phyloP scores from a whole-genome alignment of 371 early-diverging fungal species.

The Mucor racemosus region DNA sequence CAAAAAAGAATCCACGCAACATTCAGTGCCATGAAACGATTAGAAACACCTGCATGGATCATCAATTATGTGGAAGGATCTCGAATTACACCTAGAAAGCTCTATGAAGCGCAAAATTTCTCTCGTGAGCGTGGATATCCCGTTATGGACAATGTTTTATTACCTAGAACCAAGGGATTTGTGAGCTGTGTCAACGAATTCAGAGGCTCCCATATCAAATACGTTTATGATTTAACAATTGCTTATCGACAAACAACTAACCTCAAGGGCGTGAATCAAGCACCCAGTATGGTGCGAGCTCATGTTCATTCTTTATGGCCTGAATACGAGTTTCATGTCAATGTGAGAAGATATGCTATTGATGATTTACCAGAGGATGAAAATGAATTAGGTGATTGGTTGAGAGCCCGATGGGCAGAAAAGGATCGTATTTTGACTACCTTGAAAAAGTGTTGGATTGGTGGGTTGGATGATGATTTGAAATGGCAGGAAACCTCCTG shows the following conservation, averaged over 20 bases:
- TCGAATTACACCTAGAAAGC: constrained; percentile 64
- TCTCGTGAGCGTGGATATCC: constrained; percentile 60
- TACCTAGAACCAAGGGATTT: constrained; percentile 86
- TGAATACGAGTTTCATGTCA: constrained; percentile 74
- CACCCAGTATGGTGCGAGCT: constrained; percentile 66
- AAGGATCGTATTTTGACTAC: constrained; percentile 64
- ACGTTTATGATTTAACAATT: constrained; percentile 72
- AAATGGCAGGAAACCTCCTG: constrained; percentile 46
- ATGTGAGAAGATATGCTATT: constrained; percentile 62
- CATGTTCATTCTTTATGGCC: constrained; percentile 58
- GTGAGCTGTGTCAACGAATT: constrained; percentile 66
- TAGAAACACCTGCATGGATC: constrained; percentile 74
- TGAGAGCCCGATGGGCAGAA: constrained; percentile 64
- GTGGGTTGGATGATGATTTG: constrained; percentile 9
- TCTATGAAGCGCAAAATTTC: constrained; percentile 67
- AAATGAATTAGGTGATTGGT: constrained; percentile 62
- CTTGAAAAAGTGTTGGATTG: constrained; percentile 49
- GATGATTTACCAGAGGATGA: constrained; percentile 66
- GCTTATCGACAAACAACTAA: constrained; percentile 55
- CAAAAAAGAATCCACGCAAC: constrained; percentile 62
- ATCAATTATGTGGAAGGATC: constrained; percentile 78
- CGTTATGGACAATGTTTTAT: constrained; percentile 69
- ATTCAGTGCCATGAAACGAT: constrained; percentile 60
- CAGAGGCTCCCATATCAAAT: constrained; percentile 65
- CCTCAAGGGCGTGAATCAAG: constrained; percentile 47